phyloP scores from a whole-genome alignment of 2,329 filamentous ascomycete species.

The Lojkania enalia region DNA sequence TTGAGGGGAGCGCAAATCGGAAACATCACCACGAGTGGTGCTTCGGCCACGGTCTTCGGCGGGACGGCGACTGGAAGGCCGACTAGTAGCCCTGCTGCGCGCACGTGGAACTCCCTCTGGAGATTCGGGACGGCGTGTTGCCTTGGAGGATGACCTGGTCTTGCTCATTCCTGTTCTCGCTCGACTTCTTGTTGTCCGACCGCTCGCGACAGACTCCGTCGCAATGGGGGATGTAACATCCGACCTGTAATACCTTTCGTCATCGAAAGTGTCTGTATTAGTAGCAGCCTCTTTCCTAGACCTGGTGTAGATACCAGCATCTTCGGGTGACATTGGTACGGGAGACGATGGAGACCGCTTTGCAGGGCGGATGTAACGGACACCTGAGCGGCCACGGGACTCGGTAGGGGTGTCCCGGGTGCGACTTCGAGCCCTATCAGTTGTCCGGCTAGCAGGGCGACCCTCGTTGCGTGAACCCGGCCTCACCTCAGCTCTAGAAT shows the following conservation, averaged over 20 bases:
- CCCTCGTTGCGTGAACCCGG: slow-evolving; percentile 16
- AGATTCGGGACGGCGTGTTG: slow-evolving; percentile 38
- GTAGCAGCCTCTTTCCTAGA: slow-evolving; percentile 46
- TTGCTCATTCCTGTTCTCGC: slow-evolving; percentile 38
- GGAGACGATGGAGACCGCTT: slow-evolving; percentile 92
- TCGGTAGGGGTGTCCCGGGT: slow-evolving; percentile 66
- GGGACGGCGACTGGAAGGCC: slow-evolving; percentile 41
- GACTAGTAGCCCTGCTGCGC: slow-evolving; percentile 37
- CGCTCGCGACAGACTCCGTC: slow-evolving; percentile 42
- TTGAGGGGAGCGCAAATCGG: slow-evolving; percentile 71
- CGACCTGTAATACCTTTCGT: slow-evolving; percentile 53
- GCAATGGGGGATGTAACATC: slow-evolving; percentile 40
- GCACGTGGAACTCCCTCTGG: slow-evolving; percentile 33
- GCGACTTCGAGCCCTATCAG: slow-evolving; percentile 52
- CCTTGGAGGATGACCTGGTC: slow-evolving; percentile 42
- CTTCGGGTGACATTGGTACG: slow-evolving; percentile 91
- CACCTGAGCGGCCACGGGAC: slow-evolving; percentile 68
- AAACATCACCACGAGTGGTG: slow-evolving; percentile 50
- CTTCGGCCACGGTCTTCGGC: slow-evolving; percentile 41
- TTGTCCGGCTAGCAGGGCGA: slow-evolving; percentile 38
- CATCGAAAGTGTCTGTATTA: slow-evolving; percentile 52
- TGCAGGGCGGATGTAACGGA: slow-evolving; percentile 70
- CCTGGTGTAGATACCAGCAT: slow-evolving; percentile 57
- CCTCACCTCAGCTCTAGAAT: slow-evolving; percentile 40
- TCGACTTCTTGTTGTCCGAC: slow-evolving; percentile 40